phyloP scores from a whole-genome alignment of 257 asterid genomes.

The Primulina tabacum region DNA sequence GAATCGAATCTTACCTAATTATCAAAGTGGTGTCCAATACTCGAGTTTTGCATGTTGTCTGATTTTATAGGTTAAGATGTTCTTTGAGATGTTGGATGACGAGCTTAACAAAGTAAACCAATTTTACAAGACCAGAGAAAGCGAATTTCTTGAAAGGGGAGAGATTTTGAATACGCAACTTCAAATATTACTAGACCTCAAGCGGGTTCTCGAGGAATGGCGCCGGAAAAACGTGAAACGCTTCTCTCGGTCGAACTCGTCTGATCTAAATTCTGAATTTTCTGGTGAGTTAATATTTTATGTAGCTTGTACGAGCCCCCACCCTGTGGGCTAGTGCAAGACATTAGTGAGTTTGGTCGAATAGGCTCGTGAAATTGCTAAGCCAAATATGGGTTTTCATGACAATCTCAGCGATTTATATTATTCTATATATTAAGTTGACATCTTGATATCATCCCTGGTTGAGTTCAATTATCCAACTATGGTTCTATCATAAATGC shows the following conservation, averaged over 20 bases:
- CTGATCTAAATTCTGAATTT: constrained; percentile 45
- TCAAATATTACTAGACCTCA: constrained; percentile 63
- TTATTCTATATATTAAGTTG: too few relatives aligned
- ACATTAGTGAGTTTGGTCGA: too few relatives aligned
- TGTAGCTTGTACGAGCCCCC: too few relatives aligned
- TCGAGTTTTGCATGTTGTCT: background rate
- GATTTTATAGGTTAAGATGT: constrained; percentile 47
- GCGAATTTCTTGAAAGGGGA: constrained; percentile 79
- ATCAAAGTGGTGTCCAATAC: background rate
- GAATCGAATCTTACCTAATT: background rate
- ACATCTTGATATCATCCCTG: too few relatives aligned
- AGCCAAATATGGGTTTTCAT: too few relatives aligned
- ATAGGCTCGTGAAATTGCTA: too few relatives aligned
- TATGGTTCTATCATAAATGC: too few relatives aligned
- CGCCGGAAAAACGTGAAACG: constrained; percentile 45
- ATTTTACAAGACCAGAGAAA: constrained; percentile 65
- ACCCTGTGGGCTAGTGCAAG: too few relatives aligned
- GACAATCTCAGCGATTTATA: too few relatives aligned
- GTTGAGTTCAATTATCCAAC: too few relatives aligned
- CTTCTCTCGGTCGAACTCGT: constrained; percentile 35
- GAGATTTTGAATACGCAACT: constrained; percentile 69
- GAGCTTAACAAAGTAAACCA: constrained; percentile 78
- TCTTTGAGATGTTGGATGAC: constrained; percentile 63
- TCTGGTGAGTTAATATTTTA: constrained; percentile 50
- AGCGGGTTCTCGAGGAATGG: constrained; percentile 48